phyloP scores from a whole-genome alignment of 2,329 filamentous ascomycete species.

The Cryphonectria nitschkei region DNA sequence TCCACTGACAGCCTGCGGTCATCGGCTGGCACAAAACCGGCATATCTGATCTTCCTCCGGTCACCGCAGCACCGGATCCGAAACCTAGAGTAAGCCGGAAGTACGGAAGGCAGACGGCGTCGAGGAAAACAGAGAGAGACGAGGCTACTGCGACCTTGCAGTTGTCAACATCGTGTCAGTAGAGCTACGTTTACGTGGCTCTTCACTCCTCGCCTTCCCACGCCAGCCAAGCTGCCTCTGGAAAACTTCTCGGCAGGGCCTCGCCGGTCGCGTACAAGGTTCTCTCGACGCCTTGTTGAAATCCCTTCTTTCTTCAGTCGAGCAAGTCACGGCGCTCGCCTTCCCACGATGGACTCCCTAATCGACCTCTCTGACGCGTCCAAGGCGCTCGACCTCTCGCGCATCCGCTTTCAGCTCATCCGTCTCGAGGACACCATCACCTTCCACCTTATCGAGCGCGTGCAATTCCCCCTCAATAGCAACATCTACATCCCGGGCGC shows the following conservation, averaged over 20 bases:
- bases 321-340: neutral
- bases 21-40: neutral
- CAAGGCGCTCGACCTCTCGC: slow-evolving; percentile 84
- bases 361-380: slow-evolving; percentile 86
- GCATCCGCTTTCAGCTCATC: slow-evolving; percentile 93
- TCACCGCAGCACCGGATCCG: slow-evolving; percentile 10
- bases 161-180: no score
- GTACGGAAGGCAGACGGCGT: neutral
- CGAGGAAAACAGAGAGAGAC: neutral
- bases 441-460: slow-evolving; percentile 94
- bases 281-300: neutral
- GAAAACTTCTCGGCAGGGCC: no score
- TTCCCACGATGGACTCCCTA: slow-evolving; percentile 77
- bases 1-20: neutral
- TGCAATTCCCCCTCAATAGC: slow-evolving; percentile 92
- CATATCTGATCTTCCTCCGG: neutral
- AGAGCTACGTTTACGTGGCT: neutral
- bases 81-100: slow-evolving; percentile 1
- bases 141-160: neutral
- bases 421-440: slow-evolving; percentile 97
- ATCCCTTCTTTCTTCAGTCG: neutral
- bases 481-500: slow-evolving; percentile 84
- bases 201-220: neutral
- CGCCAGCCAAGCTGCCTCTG: neutral
- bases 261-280: neutral